phyloP scores from a whole-genome alignment of 2,329 filamentous ascomycete genomes.

The Ophiocordyceps camponoti-floridani region DNA sequence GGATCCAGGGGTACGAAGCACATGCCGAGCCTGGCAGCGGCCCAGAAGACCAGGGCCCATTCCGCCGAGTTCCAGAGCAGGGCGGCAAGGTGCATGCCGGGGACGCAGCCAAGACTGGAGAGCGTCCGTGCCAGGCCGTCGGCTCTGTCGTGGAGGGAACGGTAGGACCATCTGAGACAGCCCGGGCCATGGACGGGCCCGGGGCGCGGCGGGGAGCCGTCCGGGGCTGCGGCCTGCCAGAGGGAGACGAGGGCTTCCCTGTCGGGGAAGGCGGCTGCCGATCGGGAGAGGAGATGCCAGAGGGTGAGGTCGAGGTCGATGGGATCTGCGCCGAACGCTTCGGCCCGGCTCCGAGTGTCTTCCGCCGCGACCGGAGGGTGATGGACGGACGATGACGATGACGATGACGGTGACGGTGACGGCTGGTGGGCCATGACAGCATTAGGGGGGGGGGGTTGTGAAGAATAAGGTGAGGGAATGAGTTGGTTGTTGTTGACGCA shows the following conservation, averaged over 20 bases:
- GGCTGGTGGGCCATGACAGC: neutral
- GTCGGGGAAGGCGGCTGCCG: slow-evolving; percentile 11
- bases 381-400: neutral
- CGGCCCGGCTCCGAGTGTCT: slow-evolving; percentile 6
- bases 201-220: neutral
- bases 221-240: slow-evolving; percentile 10
- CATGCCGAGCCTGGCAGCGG: slow-evolving; percentile 14
- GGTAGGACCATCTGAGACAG: slow-evolving; percentile 14
- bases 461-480: neutral
- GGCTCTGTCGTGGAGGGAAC: slow-evolving; percentile 8
- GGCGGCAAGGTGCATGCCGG: slow-evolving; percentile 12
- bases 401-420: neutral
- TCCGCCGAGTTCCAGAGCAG: slow-evolving; percentile 19
- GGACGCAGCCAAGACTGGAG: slow-evolving; percentile 7
- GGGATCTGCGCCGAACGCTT: slow-evolving; percentile 11
- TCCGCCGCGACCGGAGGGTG: neutral
- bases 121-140: slow-evolving; percentile 10
- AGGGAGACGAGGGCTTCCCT: slow-evolving; percentile 17
- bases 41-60: slow-evolving; percentile 20
- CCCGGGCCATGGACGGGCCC: slow-evolving; percentile 1
- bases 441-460: neutral
- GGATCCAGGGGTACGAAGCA: slow-evolving; percentile 17
- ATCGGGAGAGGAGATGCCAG: slow-evolving; percentile 14
- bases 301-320: slow-evolving; percentile 11
- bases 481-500: neutral